Percentiles rank a stretch among this genome's conserved stretches.
These are phyloP conservation scores for Hyphopichia burtonii DNA, from an alignment of 1,139 yeast genomes.

Conservation along the genomic window DNA sequence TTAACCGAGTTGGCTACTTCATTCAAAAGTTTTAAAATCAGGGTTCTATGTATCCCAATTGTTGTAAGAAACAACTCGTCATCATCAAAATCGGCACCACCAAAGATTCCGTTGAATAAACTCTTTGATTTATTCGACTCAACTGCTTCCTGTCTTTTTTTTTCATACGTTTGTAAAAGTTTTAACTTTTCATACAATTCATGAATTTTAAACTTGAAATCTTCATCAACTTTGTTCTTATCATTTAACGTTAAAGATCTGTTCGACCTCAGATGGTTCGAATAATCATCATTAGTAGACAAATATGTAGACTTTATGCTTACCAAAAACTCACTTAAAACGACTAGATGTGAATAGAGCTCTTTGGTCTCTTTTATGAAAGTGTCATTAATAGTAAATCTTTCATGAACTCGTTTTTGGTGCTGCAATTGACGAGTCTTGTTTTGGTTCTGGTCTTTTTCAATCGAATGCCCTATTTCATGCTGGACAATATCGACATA, in stretches of 20 bases:
- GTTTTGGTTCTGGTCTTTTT: conserved; percentile 9
- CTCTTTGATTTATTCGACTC: conserved; percentile 14
- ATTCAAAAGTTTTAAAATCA: conserved; percentile 38
- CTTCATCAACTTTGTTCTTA: conserved; percentile 56
- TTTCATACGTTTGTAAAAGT: conserved; percentile 51
- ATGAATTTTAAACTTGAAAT: conserved; percentile 50
- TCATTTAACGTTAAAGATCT: conserved; percentile 39
- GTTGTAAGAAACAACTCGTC: conserved; percentile 25
- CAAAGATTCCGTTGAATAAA: conserved; percentile 27
- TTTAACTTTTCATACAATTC: conserved; percentile 50
- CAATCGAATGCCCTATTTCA: conserved; percentile 18
- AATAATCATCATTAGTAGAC: conserved; percentile 31
- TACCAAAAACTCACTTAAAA: conserved; percentile 37
- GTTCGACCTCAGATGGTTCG: conserved; percentile 7
- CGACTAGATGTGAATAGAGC: conserved; percentile 38
- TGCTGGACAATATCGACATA: conserved; percentile 45
- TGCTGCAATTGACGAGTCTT: conserved; percentile 6
- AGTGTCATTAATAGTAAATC: conserved; percentile 39
- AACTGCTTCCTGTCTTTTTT: conserved; percentile 31
- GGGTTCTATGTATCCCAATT: conserved; percentile 34
- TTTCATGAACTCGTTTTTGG: conserved; percentile 6
- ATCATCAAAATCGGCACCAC: conserved; percentile 29
- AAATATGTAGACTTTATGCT: conserved; percentile 47
- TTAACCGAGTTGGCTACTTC: conserved; percentile 33
- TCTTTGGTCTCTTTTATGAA: conserved; percentile 52